phyloP scores from a whole-genome alignment of 306 rosid genomes.

The Cucurbita pepo region DNA sequence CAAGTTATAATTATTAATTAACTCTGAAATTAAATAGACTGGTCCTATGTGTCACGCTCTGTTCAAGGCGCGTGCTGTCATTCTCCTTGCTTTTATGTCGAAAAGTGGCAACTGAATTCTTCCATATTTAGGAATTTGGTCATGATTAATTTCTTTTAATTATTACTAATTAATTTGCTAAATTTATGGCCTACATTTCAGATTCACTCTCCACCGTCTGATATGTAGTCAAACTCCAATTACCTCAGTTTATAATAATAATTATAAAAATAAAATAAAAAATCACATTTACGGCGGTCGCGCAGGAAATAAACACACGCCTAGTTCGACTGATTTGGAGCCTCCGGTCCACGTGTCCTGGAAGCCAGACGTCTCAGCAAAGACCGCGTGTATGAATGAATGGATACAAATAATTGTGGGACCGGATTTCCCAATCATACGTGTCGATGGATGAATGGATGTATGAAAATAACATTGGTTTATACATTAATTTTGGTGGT shows the following conservation, averaged over 20 bases:
- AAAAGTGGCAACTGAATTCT: neutral
- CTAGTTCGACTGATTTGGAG: neutral
- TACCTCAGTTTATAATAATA: neutral
- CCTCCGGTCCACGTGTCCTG: neutral
- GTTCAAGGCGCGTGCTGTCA: neutral
- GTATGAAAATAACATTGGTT: neutral
- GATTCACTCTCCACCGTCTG: neutral
- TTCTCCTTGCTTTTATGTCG: neutral
- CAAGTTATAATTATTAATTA: neutral
- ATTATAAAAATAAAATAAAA: neutral
- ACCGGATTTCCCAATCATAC: neutral
- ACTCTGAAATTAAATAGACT: neutral
- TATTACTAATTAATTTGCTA: neutral
- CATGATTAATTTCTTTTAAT: neutral
- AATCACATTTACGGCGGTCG: neutral
- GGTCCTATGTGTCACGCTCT: neutral
- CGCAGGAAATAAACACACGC: neutral
- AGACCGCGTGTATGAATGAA: neutral
- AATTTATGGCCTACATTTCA: neutral
- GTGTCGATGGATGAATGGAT: neutral
- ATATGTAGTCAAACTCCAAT: neutral
- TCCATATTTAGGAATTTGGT: neutral
- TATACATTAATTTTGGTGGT: neutral
- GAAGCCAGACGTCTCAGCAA: neutral
- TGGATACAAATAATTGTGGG: neutral